phyloP scores from a whole-genome alignment of 2,329 filamentous ascomycete species.

The Talaromyces sp. region DNA sequence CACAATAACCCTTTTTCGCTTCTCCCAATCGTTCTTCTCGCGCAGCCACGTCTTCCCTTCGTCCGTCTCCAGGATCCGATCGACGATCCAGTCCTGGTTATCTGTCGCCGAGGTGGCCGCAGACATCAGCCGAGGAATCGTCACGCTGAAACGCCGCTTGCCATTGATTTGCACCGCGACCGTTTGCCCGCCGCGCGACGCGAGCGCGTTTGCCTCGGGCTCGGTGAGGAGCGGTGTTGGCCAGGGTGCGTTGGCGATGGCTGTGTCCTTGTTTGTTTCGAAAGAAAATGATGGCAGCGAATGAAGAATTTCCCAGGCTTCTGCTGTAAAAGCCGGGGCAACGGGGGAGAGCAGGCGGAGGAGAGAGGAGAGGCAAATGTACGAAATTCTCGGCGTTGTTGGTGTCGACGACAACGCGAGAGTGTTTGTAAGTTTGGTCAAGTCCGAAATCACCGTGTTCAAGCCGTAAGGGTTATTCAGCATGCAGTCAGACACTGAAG shows the following conservation, averaged over 20 bases:
- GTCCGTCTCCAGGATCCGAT: constrained; percentile 55
- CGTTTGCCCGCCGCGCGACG: constrained; percentile 46
- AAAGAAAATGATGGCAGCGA: constrained; percentile 13
- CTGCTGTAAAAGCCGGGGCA: constrained; percentile 72
- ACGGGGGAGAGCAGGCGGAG: constrained; percentile 73
- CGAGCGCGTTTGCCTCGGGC: constrained; percentile 38
- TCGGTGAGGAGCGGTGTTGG: constrained; percentile 44
- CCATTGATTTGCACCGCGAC: constrained; percentile 73
- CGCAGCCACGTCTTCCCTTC: constrained; percentile 55
- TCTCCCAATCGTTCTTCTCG: constrained; percentile 44
- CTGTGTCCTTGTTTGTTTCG: not conserved
- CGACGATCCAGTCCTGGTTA: constrained; percentile 57
- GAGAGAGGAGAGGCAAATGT: constrained; percentile 50
- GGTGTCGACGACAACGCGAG: constrained; percentile 44
- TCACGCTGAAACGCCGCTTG: constrained; percentile 64
- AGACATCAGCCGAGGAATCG: constrained; percentile 51
- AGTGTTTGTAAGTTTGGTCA: constrained; percentile 74
- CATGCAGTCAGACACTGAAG: constrained; percentile 63
- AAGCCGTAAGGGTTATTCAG: constrained; percentile 66
- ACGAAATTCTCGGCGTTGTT: constrained; percentile 31
- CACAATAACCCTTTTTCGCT: constrained; percentile 61
- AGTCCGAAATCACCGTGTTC: constrained; percentile 76
- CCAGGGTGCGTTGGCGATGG: constrained; percentile 50
- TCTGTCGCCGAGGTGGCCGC: constrained; percentile 27
- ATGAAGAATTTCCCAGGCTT: constrained; percentile 66